A percentile compares a stretch with the other conserved stretches of the same genome.
These are phyloP conservation scores for Diutina catenulata DNA, from an alignment of 1,139 yeast genomes.

Conservation along the genomic window DNA sequence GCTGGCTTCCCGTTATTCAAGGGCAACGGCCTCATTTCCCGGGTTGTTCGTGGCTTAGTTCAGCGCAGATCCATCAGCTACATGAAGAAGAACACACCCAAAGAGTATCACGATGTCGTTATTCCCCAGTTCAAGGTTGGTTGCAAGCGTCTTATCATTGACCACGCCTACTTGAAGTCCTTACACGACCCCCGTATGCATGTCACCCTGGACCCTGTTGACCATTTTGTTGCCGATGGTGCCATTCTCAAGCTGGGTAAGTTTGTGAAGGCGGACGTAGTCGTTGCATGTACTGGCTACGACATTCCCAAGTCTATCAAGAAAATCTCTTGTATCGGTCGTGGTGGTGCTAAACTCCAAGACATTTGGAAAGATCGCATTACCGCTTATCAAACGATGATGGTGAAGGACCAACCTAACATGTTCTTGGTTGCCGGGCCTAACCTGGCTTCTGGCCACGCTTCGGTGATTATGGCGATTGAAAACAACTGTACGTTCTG, in stretches of 20 bases:
- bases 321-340: constrained; percentile 17
- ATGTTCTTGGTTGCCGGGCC: constrained; percentile 29
- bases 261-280: constrained; percentile 24
- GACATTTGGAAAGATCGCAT: constrained; percentile 19
- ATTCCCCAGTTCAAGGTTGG: constrained; percentile 32
- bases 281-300: constrained; percentile 36
- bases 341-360: constrained; percentile 15
- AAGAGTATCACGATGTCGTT: constrained; percentile 20
- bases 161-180: constrained; percentile 23
- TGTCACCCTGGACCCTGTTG: constrained; percentile 16
- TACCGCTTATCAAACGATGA: constrained; percentile 14
- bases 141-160: constrained; percentile 31
- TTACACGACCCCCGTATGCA: constrained; percentile 22
- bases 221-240: constrained; percentile 17
- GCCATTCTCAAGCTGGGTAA: constrained; percentile 21
- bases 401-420: constrained; percentile 26
- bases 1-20: constrained; percentile 23
- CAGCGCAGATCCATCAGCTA: constrained; percentile 14
- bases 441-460: constrained; percentile 33
- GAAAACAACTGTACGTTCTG: constrained; percentile 24
- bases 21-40: constrained; percentile 19
- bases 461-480: constrained; percentile 30
- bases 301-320: background rate
- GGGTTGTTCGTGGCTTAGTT: constrained; percentile 17
- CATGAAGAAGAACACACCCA: constrained; percentile 23